Evolutionary conservation across 2,329 filamentous ascomycete species (phyloP).

Genomic region (Pezicula carpinea): DNA sequence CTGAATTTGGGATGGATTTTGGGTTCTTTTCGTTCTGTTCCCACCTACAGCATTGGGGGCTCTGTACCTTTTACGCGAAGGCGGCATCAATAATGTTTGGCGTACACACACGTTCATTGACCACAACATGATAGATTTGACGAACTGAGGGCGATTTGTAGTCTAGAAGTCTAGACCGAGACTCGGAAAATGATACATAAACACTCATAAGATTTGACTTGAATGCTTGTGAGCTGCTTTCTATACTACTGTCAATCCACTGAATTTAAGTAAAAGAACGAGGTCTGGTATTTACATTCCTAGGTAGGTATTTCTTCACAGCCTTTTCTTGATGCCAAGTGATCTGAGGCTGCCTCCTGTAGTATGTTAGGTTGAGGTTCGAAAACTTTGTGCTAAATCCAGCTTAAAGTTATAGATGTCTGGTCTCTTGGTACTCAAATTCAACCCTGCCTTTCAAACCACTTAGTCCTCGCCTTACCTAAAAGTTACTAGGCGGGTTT

Average conservation of each 20-base stretch:
- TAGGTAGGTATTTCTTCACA: too few species aligned
- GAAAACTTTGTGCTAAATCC: too few species aligned
- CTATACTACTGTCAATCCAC: background rate
- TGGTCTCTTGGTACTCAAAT: too few species aligned
- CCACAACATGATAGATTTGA: constrained; percentile 3
- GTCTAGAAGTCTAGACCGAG: constrained; percentile 2
- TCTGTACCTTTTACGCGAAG: constrained; percentile 2
- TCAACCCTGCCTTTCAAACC: too few species aligned
- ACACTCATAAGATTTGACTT: background rate
- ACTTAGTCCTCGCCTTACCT: too few species aligned
- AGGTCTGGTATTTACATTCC: too few species aligned
- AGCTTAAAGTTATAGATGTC: too few species aligned
- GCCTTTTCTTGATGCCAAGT: background rate
- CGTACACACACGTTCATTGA: constrained; percentile 21
- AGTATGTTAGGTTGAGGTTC: too few species aligned
- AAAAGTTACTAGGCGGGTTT: too few species aligned
- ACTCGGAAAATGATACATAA: background rate
- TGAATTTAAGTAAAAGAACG: background rate
- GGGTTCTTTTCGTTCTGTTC: constrained; percentile 19
- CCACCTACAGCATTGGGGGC: background rate
- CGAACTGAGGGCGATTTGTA: constrained; percentile 1
- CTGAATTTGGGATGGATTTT: constrained; percentile 10
- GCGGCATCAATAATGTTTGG: constrained; percentile 19
- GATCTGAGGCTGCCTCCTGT: too few species aligned
- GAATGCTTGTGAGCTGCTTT: background rate